phyloP scores from a whole-genome alignment of 164 flowering plant species.

The Vitis labrusca region DNA sequence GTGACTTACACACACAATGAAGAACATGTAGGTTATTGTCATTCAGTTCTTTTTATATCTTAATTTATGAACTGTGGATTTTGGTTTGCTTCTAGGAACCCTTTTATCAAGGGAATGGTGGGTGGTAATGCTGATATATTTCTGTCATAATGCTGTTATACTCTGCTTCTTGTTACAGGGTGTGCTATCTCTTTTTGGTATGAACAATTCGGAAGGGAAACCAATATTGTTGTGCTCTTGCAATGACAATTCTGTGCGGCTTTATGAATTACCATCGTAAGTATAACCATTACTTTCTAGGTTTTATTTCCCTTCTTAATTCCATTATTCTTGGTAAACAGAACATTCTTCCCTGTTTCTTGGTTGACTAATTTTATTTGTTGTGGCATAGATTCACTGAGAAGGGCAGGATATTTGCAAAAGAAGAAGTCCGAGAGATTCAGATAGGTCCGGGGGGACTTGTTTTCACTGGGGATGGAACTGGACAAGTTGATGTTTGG shows the following conservation, averaged over 20 bases:
- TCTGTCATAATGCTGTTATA: no score
- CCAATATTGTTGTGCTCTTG: constrained; percentile 57
- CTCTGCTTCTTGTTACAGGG: constrained; percentile 24
- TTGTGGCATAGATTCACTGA: constrained; percentile 27
- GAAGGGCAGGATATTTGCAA: constrained; percentile 44
- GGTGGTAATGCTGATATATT: no score
- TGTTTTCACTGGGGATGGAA: no score
- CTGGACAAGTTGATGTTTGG: no score
- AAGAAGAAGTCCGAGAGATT: constrained; percentile 26
- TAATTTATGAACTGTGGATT: no score
- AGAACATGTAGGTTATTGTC: no score
- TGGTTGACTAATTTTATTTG: not conserved
- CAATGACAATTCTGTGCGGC: constrained; percentile 47
- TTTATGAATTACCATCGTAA: constrained; percentile 60
- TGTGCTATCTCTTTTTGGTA: constrained; percentile 47
- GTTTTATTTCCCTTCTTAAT: no score
- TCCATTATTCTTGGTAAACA: not conserved
- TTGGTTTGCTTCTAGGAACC: no score
- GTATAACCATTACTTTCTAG: constrained; percentile 4
- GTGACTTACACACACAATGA: no score
- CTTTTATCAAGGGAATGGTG: no score
- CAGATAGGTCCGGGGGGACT: constrained; percentile 29
- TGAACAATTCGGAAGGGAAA: constrained; percentile 46
- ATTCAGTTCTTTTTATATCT: no score
- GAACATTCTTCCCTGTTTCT: not conserved